Conservation (phyloP, 257 asterid species). For the Gynochthodes officinalis region DNA sequence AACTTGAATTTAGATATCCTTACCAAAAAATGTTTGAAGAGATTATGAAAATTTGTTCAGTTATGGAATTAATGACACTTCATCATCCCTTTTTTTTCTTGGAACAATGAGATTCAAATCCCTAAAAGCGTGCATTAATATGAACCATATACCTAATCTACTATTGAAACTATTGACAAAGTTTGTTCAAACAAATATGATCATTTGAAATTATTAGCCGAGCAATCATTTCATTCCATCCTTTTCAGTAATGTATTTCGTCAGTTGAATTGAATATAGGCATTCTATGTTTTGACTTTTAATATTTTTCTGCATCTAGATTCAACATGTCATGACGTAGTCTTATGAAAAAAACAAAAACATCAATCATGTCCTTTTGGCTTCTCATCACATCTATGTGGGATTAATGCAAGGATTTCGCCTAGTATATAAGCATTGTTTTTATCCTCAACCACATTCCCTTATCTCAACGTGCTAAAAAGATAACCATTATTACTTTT, state of each 20-base stretch:
- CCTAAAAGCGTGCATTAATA: too few relatives aligned
- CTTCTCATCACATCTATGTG: background rate
- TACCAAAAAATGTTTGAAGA: too few relatives aligned
- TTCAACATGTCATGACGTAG: background rate
- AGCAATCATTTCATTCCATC: background rate
- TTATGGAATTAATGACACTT: too few relatives aligned
- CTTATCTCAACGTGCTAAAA: constrained; percentile 4
- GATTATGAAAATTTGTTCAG: too few relatives aligned
- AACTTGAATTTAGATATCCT: too few relatives aligned
- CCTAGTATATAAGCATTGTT: background rate
- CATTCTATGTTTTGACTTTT: constrained; percentile 12
- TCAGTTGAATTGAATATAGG: background rate
- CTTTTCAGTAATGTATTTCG: background rate
- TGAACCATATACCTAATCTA: too few relatives aligned
- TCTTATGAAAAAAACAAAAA: background rate
- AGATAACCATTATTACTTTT: background rate
- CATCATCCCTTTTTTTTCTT: too few relatives aligned
- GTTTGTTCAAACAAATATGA: too few relatives aligned
- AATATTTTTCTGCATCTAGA: background rate
- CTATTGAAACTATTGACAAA: too few relatives aligned
- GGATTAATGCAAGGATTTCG: background rate
- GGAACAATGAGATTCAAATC: too few relatives aligned
- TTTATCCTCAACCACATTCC: background rate
- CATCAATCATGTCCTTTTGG: background rate
- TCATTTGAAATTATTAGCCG: background rate